Conservation (phyloP, 23 red algal species). For the Gracilaria caudata region DNA sequence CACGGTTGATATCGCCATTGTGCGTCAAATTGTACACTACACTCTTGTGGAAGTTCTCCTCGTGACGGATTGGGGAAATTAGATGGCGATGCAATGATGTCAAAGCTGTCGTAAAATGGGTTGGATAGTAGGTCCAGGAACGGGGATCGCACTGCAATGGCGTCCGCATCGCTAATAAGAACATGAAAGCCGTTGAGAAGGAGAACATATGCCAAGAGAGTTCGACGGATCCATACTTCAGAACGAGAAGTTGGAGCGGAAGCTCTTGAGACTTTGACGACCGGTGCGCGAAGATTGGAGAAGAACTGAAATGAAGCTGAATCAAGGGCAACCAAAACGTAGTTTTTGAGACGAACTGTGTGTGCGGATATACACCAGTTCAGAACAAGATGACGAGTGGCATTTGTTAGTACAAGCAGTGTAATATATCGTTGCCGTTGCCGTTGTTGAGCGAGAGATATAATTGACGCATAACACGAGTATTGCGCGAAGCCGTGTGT, state of each 20-base stretch:
- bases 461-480: slow-evolving; percentile 5
- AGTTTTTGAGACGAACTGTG: slow-evolving; percentile 25
- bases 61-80: slow-evolving; percentile 42
- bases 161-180: slow-evolving; percentile 46
- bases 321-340: slow-evolving; percentile 52
- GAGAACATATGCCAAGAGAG: not conserved
- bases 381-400: slow-evolving; percentile 15
- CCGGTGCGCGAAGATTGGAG: slow-evolving; percentile 3
- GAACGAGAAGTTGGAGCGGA: slow-evolving; percentile 8
- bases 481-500: not conserved
- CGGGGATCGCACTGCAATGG: slow-evolving; percentile 32
- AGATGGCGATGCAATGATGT: slow-evolving; percentile 43
- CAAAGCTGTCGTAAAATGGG: not conserved
- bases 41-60: slow-evolving; percentile 20
- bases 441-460: slow-evolving; percentile 11
- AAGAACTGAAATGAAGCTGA: slow-evolving; percentile 13
- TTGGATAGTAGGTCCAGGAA: not conserved
- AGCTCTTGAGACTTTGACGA: not conserved
- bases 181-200: slow-evolving; percentile 25
- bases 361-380: slow-evolving; percentile 37
- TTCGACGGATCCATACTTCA: slow-evolving; percentile 37
- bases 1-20: slow-evolving; percentile 39
- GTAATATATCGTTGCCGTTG: slow-evolving; percentile 9
- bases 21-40: not conserved
- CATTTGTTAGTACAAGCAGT: slow-evolving; percentile 6